Conservation (phyloP, 1,284 basidiomycete genomes). For the Coniferiporia sulphurascens region DNA sequence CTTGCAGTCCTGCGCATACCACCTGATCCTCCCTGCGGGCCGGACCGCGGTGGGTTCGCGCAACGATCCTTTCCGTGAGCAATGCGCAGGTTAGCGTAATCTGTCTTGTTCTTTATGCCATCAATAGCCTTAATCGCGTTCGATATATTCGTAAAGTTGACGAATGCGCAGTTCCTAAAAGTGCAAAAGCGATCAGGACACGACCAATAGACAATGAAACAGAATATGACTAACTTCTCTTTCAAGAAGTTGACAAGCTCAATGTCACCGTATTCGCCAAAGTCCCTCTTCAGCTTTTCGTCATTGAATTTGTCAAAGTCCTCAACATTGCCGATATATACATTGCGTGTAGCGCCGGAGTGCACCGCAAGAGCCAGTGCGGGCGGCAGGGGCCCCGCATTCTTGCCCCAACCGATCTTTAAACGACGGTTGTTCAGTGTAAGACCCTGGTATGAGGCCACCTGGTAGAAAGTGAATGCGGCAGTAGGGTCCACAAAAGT, state of each 20-base stretch:
- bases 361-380: slow-evolving; percentile 83
- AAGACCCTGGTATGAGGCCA: slow-evolving; percentile 81
- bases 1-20: slow-evolving; percentile 37
- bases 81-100: slow-evolving; percentile 79
- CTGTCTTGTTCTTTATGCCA: slow-evolving; percentile 80
- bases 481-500: slow-evolving; percentile 88
- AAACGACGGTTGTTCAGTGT: slow-evolving; percentile 86
- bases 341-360: slow-evolving; percentile 87
- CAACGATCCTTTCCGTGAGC: slow-evolving; percentile 94
- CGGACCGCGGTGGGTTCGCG: slow-evolving; percentile 82
- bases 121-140: slow-evolving; percentile 96
- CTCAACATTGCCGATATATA: slow-evolving; percentile 90
- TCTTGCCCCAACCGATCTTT: slow-evolving; percentile 95
- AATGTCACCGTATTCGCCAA: slow-evolving; percentile 90
- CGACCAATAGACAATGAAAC: neutral
- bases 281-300: slow-evolving; percentile 83
- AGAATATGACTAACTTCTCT: slow-evolving; percentile 66
- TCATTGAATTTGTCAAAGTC: slow-evolving; percentile 87
- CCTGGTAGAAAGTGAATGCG: slow-evolving; percentile 88
- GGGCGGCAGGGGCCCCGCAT: slow-evolving; percentile 78
- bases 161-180: slow-evolving; percentile 83
- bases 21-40: slow-evolving; percentile 60
- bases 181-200: neutral
- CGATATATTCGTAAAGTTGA: slow-evolving; percentile 90
- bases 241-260: slow-evolving; percentile 93